Conservation (phyloP, 192 early-diverging fungal genomes). For the Phycomyces nitens region DNA sequence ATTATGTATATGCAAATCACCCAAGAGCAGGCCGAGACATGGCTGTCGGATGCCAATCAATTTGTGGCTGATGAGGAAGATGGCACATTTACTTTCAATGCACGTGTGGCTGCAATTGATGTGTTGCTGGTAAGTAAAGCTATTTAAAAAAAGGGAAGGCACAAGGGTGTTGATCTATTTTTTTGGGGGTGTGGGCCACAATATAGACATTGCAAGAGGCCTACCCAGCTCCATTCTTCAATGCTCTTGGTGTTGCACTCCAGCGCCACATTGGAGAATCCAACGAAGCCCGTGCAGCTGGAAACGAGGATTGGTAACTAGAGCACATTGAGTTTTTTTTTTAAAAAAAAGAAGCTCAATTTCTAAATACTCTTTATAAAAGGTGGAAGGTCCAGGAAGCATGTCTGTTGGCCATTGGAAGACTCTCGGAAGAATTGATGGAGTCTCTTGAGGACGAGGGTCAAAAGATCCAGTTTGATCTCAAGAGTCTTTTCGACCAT, state of each 20-base stretch:
- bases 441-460: slow-evolving; percentile 46
- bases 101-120: slow-evolving; percentile 80
- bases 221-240: slow-evolving; percentile 42
- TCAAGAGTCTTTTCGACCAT: slow-evolving; percentile 76
- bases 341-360: background rate
- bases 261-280: slow-evolving; percentile 53
- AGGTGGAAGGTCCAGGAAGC: slow-evolving; percentile 85
- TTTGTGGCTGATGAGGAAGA: slow-evolving; percentile 92
- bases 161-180: slow-evolving; percentile 8
- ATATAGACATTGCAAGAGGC: slow-evolving; percentile 9
- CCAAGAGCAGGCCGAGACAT: slow-evolving; percentile 70
- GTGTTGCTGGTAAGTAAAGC: slow-evolving; percentile 48
- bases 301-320: slow-evolving; percentile 53
- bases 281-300: slow-evolving; percentile 42
- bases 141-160: no score
- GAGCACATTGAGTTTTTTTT: background rate
- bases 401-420: slow-evolving; percentile 73
- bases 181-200: no score
- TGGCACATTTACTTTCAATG: slow-evolving; percentile 80
- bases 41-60: slow-evolving; percentile 81
- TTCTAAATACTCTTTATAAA: no score
- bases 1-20: slow-evolving; percentile 83
- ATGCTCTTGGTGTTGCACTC: slow-evolving; percentile 51
- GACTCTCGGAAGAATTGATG: slow-evolving; percentile 54
- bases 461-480: slow-evolving; percentile 54